A percentile compares a stretch with the other conserved stretches of the same genome.
Evolutionary conservation across 2,329 filamentous ascomycete species (phyloP).

Genomic region (Aspergillus tanneri): DNA sequence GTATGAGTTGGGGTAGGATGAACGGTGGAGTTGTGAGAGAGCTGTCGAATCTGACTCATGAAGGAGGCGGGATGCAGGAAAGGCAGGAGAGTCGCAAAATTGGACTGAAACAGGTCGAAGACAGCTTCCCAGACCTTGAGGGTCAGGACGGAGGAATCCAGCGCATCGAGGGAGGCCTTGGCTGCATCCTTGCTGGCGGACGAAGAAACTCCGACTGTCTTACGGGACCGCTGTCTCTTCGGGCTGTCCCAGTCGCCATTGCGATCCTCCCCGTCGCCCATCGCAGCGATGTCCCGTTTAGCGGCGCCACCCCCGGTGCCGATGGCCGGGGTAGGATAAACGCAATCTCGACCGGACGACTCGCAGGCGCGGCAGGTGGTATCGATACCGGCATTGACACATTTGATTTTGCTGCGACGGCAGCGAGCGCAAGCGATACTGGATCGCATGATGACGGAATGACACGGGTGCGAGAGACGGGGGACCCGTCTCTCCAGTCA

Average conservation of each 20-base stretch:
- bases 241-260: conserved; percentile 45
- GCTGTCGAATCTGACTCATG: conserved; percentile 48
- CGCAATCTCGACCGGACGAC: conserved; percentile 68
- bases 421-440: conserved; percentile 77
- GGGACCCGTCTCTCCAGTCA: conserved; percentile 17
- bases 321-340: conserved; percentile 58
- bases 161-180: conserved; percentile 43
- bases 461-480: conserved; percentile 16
- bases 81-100: conserved; percentile 57
- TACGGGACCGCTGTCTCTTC: conserved; percentile 43
- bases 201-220: conserved; percentile 29
- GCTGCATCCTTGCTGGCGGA: conserved; percentile 32
- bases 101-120: conserved; percentile 59
- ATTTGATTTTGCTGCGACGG: conserved; percentile 81
- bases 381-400: conserved; percentile 72
- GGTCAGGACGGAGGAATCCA: conserved; percentile 53
- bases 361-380: conserved; percentile 74
- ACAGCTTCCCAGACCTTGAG: conserved; percentile 57
- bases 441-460: conserved; percentile 59
- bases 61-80: conserved; percentile 59
- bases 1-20: conserved; percentile 13
- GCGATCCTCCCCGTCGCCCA: conserved; percentile 40
- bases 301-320: conserved; percentile 32
- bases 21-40: conserved; percentile 24
- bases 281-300: conserved; percentile 40